Base-by-base conservation (phyloP, 2,329 filamentous ascomycete genomes). In the Keithomyces neogunnii region DNA sequence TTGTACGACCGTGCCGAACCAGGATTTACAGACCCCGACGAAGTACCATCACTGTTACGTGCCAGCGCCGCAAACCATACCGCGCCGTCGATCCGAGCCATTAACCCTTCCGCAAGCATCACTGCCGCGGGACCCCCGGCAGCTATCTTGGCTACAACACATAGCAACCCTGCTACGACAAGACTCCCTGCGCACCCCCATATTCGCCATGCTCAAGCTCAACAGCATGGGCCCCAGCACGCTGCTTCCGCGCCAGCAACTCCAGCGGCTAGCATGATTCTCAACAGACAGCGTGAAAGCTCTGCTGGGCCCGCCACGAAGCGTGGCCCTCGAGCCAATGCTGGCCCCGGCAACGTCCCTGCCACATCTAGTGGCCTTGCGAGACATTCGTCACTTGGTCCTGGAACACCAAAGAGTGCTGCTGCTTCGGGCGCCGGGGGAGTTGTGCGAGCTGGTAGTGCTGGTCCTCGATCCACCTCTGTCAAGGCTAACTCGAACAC, bases 31-130 rank as follows among this genome's bases (percentile, higher is more conserved):
- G 77, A 85, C 50, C 78, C 80, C 35, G 81, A 84, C 59, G 79
- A 82, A 62, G 72, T 84, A 7, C 82, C 82, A 31, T 85, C 82
- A 2, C 68, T 84, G 5, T 66, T 85, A n/a, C 77, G 80, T 32
- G 71, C 78, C 11, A 78, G 77, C 62, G 73, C 77, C 42, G 74
- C 78, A 48, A 81, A 80, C 63, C 71, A 75, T 45, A 63, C 63
- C 29, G 67, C 64, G 9, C 69, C 68, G 36, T 67, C 69, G 10
- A 62, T 68, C 31, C 68, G 73, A 28, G 62, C 73, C 44, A 68
- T 73, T 50, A 76, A 73, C 57, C 66, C 71, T 10, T 67, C 71
- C 46, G 68, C 70, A 43, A 71, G 54, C 49, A 60, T 65, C 44
- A 55, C 63, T 11, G 55, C 63, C 13, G 40, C 57, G 36, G 59